These are phyloP conservation scores for Cutaneotrichosporon sp. DNA, from an alignment of 1,284 basidiomycete species.

Conservation along the genomic window DNA sequence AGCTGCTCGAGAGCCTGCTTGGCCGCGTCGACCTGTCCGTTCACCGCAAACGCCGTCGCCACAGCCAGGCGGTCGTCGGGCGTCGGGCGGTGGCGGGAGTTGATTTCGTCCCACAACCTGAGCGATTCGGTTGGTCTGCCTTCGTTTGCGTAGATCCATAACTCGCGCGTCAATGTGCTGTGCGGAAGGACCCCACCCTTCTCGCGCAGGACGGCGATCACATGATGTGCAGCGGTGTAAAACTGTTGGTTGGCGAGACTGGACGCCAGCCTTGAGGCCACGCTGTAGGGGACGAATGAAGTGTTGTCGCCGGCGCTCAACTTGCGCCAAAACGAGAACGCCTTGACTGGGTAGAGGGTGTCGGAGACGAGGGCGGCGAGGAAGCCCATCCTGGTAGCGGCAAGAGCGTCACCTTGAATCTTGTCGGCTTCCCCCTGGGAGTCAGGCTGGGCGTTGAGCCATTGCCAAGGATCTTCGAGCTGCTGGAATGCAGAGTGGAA, in stretches of 20 bases:
- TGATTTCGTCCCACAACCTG: slow-evolving; percentile 15
- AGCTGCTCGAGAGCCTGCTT: background rate
- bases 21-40: slow-evolving; percentile 10
- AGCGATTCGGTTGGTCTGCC: slow-evolving; percentile 13
- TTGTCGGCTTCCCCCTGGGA: background rate
- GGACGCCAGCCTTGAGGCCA: slow-evolving; percentile 13
- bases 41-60: slow-evolving; percentile 10
- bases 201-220: slow-evolving; percentile 17
- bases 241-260: slow-evolving; percentile 8
- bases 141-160: slow-evolving; percentile 16
- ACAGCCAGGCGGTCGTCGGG: slow-evolving; percentile 7
- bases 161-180: slow-evolving; percentile 15
- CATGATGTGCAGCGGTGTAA: slow-evolving; percentile 3
- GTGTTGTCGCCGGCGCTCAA: slow-evolving; percentile 18
- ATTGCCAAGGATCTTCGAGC: slow-evolving; percentile 12
- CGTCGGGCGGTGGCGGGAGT: slow-evolving; percentile 12
- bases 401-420: too few relatives aligned
- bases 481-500: slow-evolving; percentile 11
- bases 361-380: background rate
- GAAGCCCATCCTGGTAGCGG: background rate
- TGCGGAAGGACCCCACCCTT: slow-evolving; percentile 14
- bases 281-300: slow-evolving; percentile 7
- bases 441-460: background rate
- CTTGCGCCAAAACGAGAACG: slow-evolving; percentile 12
- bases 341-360: background rate